Evolutionary conservation across 129 eudicot species (phyloP), one percentile per base, ranked within the genome.

Genomic region (Centaurea solstitialis): DNA sequence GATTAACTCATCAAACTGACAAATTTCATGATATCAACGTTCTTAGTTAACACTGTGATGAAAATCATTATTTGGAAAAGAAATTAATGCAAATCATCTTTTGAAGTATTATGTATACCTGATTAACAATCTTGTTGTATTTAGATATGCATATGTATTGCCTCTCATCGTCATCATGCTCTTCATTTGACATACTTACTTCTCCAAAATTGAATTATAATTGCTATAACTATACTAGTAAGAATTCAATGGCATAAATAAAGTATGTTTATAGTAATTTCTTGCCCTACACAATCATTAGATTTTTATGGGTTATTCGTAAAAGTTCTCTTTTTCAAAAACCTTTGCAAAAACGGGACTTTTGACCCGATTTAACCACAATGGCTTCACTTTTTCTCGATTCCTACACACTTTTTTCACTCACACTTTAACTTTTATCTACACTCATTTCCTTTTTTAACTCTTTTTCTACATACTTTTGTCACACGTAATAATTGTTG

Each of bases 1-100:
- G 35, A 82, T 53, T 20, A 82, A 82, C 22, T 75, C 81, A 9
- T 82, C 81, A 68, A 82, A 81, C 85, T 81, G 13, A 2, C 53
- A 74, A 33, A 21, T 24, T 26, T 15, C 7, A 7, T 1, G 9
- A 57, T n/a, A 10, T 43, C 11, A 43, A 57, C 8, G 22, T 57
- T 57, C 65, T n/a, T 7, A 57, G 6, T 57, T 17, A 57, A 57
- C 65, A 57, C n/a, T 17, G 18, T 6, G 22, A 53, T 5, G 15
- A 12, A 57, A 17, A 57, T 9, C 1, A 17, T 3, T 24, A 24
- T 66, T 4, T 9, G 0, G 0, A 5, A 1, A 50, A 53, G 2
- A 0, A 79, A 24, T 4, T 18, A 5, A 8, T 35, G 0, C 4
- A 28, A 35, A 9, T 4, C 9, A 40, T 72, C 0, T 40, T 28